Conservation (phyloP, 75 land plant species). For the Selaginella moellendorffii region DNA sequence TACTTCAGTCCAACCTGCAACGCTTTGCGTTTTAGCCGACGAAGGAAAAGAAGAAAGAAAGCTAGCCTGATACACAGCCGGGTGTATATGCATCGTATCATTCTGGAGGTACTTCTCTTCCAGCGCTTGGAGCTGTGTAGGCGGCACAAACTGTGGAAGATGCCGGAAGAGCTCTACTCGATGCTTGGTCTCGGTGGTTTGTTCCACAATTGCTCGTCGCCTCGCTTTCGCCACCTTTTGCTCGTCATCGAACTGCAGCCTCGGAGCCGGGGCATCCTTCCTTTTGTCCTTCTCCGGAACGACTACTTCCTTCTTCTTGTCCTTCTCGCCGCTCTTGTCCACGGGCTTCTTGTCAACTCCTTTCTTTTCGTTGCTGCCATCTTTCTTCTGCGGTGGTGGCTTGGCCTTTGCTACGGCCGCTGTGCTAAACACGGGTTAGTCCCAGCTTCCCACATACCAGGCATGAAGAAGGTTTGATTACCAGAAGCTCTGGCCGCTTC, state of each 20-base stretch:
- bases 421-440: too few relatives aligned
- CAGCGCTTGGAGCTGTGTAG: conserved; percentile 65
- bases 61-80: conserved; percentile 76
- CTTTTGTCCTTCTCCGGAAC: conserved; percentile 65
- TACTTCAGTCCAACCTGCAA: conserved; percentile 79
- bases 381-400: background rate
- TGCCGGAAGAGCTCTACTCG: conserved; percentile 92
- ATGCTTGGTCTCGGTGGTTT: conserved; percentile 74
- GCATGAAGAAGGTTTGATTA: too few relatives aligned
- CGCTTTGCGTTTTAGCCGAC: too few relatives aligned
- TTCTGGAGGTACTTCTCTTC: conserved; percentile 83
- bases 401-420: too few relatives aligned
- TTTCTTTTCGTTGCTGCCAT: background rate
- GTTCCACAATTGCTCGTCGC: conserved; percentile 62
- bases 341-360: conserved; percentile 23
- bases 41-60: background rate
- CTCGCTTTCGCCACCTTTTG: conserved; percentile 77
- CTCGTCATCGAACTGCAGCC: conserved; percentile 95
- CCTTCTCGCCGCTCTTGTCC: background rate
- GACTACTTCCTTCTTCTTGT: conserved; percentile 14
- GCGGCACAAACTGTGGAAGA: conserved; percentile 83
- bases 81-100: conserved; percentile 62
- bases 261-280: conserved; percentile 86
- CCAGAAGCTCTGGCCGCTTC: conserved; percentile 47
- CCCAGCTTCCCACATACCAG: too few relatives aligned